phyloP scores from a whole-genome alignment of 768 basidiomycete species.

The Termitomyces sp. region DNA sequence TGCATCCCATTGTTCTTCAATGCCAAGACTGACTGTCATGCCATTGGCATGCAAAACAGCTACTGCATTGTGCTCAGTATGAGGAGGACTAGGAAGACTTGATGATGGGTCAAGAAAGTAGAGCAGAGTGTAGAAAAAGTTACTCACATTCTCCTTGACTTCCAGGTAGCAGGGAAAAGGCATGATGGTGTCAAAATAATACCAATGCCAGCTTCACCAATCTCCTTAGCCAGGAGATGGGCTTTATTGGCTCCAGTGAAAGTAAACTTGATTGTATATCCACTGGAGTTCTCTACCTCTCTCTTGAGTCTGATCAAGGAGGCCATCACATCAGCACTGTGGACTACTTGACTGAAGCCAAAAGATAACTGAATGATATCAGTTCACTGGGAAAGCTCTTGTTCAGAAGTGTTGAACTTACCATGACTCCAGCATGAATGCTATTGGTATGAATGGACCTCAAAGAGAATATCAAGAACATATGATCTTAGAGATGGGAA shows the following conservation, averaged over 20 bases:
- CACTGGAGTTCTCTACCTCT: conserved; percentile 48
- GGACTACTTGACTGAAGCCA: conserved; percentile 94
- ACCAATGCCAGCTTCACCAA: conserved; percentile 47
- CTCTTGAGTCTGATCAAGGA: conserved; percentile 67
- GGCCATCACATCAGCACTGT: conserved; percentile 82
- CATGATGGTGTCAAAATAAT: conserved; percentile 51
- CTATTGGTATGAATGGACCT: conserved; percentile 94
- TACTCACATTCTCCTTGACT: conserved; percentile 58
- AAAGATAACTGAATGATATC: conserved; percentile 69
- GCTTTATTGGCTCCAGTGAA: conserved; percentile 67
- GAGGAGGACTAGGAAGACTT: conserved; percentile 69
- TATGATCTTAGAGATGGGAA: conserved; percentile 84
- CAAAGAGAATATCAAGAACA: conserved; percentile 95
- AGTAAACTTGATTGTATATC: conserved; percentile 46
- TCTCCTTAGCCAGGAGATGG: conserved; percentile 65
- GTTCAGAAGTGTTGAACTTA: conserved; percentile 25
- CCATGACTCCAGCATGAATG: conserved; percentile 85
- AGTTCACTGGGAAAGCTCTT: conserved; percentile 6
- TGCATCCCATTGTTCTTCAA: conserved; percentile 61
- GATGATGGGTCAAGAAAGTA: background rate
- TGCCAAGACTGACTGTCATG: conserved; percentile 72
- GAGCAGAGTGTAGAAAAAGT: background rate
- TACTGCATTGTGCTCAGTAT: conserved; percentile 53
- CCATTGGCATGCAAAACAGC: conserved; percentile 61
- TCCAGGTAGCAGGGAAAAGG: conserved; percentile 74